A percentile compares a stretch with the other conserved stretches of the same genome.
phyloP scores from a whole-genome alignment of 768 basidiomycete genomes.

The Russula abietina region DNA sequence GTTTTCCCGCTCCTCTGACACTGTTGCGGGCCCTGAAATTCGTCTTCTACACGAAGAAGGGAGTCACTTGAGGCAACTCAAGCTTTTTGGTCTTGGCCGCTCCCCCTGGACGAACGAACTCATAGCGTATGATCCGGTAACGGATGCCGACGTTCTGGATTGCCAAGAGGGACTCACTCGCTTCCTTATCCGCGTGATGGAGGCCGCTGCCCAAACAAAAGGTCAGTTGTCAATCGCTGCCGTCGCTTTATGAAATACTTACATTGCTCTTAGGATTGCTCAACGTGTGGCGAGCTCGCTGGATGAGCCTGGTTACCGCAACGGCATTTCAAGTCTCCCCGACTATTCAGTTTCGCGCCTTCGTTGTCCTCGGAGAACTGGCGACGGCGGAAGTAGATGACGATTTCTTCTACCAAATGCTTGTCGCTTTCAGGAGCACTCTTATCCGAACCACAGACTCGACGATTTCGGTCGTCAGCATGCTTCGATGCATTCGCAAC shows the following conservation, averaged over 20 bases:
- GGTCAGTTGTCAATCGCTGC: conserved; percentile 43
- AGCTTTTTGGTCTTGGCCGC: conserved; percentile 67
- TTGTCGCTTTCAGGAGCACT: conserved; percentile 77
- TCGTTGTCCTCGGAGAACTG: conserved; percentile 77
- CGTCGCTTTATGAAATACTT: conserved; percentile 15
- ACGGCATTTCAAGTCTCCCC: conserved; percentile 88
- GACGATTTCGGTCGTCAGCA: conserved; percentile 70
- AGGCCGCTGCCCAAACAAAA: conserved; percentile 56
- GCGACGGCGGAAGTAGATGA: conserved; percentile 84
- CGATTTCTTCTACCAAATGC: conserved; percentile 88
- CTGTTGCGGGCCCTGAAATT: conserved; percentile 49
- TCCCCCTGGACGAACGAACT: conserved; percentile 67
- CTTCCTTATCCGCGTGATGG: conserved; percentile 58
- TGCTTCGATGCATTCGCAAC: conserved; percentile 80
- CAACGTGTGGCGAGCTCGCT: conserved; percentile 88
- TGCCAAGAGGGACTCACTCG: conserved; percentile 58
- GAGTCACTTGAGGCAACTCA: conserved; percentile 49
- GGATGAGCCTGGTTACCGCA: conserved; percentile 85
- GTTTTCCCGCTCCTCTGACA: conserved; percentile 52
- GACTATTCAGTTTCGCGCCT: conserved; percentile 82
- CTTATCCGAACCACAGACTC: conserved; percentile 65
- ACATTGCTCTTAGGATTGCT: conserved; percentile 46
- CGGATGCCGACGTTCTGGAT: conserved; percentile 53
- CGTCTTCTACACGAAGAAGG: conserved; percentile 57
- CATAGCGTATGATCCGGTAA: conserved; percentile 45